phyloP scores from a whole-genome alignment of 495 filamentous ascomycete species.

The Penicillium canariense region DNA sequence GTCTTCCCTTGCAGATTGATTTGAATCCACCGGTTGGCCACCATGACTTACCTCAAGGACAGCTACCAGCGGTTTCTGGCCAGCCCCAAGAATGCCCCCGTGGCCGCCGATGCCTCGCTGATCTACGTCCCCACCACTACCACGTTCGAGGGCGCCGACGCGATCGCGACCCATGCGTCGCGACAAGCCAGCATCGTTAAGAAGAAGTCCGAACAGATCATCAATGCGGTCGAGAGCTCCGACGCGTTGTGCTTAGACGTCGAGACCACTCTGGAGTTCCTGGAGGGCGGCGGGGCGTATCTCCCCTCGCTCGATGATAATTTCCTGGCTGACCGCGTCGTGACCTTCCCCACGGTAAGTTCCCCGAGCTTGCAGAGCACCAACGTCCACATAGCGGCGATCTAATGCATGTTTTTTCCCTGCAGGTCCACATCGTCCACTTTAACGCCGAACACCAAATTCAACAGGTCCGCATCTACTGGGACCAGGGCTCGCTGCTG shows the following conservation, averaged over 20 bases:
- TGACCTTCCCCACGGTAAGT: conserved; percentile 79
- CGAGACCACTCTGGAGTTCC: conserved; percentile 81
- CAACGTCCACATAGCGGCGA: background rate
- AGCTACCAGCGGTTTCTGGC: conserved; percentile 78
- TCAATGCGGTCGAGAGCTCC: conserved; percentile 68
- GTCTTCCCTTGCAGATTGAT: conserved; percentile 8
- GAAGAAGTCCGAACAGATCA: conserved; percentile 73
- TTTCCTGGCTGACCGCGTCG: conserved; percentile 80
- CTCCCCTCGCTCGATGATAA: conserved; percentile 91
- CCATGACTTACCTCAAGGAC: conserved; percentile 58
- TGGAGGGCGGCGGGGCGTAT: conserved; percentile 77
- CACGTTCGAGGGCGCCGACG: conserved; percentile 61
- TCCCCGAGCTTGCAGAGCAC: conserved; percentile 12
- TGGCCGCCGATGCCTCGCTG: conserved; percentile 71
- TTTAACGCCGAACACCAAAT: conserved; percentile 78
- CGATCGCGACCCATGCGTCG: conserved; percentile 75
- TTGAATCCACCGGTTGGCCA: conserved; percentile 4
- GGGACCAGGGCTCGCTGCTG: conserved; percentile 92
- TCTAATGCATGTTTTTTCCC: conserved; percentile 29
- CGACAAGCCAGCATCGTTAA: conserved; percentile 61
- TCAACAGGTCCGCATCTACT: conserved; percentile 78
- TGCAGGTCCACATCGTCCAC: conserved; percentile 82
- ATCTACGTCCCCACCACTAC: conserved; percentile 92
- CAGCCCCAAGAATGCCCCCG: conserved; percentile 59
- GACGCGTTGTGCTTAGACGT: conserved; percentile 71